Conservation (phyloP, 306 rosid species). For the Potentilla sterilis region DNA sequence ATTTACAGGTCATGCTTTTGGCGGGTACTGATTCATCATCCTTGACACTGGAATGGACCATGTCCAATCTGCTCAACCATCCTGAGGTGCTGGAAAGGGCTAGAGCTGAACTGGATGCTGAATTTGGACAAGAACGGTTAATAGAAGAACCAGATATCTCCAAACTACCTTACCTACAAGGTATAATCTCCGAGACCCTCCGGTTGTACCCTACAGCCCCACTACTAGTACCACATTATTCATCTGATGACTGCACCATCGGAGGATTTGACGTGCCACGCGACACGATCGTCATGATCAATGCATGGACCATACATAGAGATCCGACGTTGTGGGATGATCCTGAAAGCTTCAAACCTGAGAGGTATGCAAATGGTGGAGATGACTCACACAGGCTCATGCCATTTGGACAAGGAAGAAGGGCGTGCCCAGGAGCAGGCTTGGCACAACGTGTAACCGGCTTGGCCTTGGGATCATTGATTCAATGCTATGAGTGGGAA, state of each 20-base stretch:
- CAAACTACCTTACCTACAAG: conserved; percentile 46
- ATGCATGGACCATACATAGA: conserved; percentile 59
- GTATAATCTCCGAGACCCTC: conserved; percentile 43
- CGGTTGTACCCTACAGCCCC: conserved; percentile 41
- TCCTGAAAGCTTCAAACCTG: conserved; percentile 43
- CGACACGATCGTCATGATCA: conserved; percentile 41
- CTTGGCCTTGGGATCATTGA: conserved; percentile 36
- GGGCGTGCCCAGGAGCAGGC: conserved; percentile 46
- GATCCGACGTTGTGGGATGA: conserved; percentile 48
- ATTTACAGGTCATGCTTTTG: conserved; percentile 34
- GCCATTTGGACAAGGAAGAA: conserved; percentile 56
- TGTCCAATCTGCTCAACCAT: conserved; percentile 50
- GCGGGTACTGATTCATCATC: conserved; percentile 66
- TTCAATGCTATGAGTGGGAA: conserved; percentile 67
- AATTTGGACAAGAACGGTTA: conserved; percentile 36
- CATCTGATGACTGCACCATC: conserved; percentile 40
- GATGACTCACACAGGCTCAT: conserved; percentile 17
- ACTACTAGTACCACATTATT: conserved; percentile 41
- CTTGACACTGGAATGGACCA: conserved; percentile 55
- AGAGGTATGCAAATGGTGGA: conserved; percentile 33
- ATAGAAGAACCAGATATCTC: conserved; percentile 42
- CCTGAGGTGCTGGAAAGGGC: conserved; percentile 44
- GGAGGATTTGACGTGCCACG: conserved; percentile 48
- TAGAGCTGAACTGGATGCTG: conserved; percentile 37
- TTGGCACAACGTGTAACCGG: conserved; percentile 42